Percentiles rank a stretch among this genome's conserved stretches.
These are phyloP conservation scores for Kwoniella botswanensis DNA, from an alignment of 768 basidiomycete species.

Conservation along the genomic window DNA sequence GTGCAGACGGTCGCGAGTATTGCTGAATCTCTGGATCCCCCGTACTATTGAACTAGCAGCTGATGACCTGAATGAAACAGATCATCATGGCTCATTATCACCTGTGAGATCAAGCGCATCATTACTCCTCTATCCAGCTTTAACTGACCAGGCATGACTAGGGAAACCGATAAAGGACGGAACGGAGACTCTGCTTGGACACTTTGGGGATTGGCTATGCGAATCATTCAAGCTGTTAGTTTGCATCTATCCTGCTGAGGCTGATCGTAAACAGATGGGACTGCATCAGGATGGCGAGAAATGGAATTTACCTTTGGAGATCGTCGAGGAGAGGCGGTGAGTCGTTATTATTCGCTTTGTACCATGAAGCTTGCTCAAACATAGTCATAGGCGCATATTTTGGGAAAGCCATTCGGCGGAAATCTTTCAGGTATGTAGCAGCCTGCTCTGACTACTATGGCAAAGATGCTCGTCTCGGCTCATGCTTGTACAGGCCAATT, in stretches of 20 bases:
- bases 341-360: not conserved
- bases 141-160: constrained; percentile 12
- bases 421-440: constrained; percentile 21
- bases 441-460: not conserved
- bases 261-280: constrained; percentile 21
- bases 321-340: constrained; percentile 25
- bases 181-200: constrained; percentile 43
- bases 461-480: not conserved
- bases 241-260: not conserved
- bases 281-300: constrained; percentile 26
- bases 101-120: constrained; percentile 16
- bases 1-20: constrained; percentile 31
- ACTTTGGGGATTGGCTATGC: constrained; percentile 38
- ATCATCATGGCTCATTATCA: constrained; percentile 32
- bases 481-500: constrained; percentile 14
- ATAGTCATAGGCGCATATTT: constrained; percentile 18
- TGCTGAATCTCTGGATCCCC: not conserved
- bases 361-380: not conserved
- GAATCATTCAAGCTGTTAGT: constrained; percentile 35
- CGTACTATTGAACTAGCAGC: not conserved
- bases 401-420: constrained; percentile 30
- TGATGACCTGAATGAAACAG: constrained; percentile 3
- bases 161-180: constrained; percentile 35
- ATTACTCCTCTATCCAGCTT: not conserved
- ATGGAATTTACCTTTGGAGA: constrained; percentile 25